phyloP scores from a whole-genome alignment of 345 rosid species.

The Eucalyptus albens region DNA sequence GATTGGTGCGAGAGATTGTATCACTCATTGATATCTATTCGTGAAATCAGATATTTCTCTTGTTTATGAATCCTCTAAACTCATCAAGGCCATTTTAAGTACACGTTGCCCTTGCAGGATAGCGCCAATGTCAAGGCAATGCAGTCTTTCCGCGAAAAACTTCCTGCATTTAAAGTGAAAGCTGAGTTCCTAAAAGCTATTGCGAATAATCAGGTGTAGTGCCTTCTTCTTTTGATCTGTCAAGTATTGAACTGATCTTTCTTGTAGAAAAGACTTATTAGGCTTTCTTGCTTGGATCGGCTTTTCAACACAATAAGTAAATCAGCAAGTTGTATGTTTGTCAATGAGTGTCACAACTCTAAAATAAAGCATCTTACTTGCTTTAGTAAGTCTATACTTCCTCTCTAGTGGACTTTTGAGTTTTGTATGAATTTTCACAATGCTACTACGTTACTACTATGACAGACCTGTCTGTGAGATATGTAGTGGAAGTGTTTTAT shows the following conservation, averaged over 20 bases:
- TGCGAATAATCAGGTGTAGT: constrained; percentile 62
- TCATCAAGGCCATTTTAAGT: background rate
- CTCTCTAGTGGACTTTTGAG: background rate
- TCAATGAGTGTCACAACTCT: background rate
- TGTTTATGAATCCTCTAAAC: background rate
- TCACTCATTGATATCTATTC: background rate
- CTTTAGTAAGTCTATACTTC: background rate
- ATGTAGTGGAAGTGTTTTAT: background rate
- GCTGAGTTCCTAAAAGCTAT: constrained; percentile 68
- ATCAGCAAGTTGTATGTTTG: background rate
- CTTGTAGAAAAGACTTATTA: background rate
- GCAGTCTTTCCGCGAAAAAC: constrained; percentile 68
- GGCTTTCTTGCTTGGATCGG: background rate
- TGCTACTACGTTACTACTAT: background rate
- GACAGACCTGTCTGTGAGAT: background rate
- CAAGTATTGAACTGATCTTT: background rate
- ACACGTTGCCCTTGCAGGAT: constrained; percentile 19
- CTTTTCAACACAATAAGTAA: background rate
- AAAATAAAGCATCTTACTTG: background rate
- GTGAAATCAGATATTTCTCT: background rate
- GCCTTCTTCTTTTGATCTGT: background rate
- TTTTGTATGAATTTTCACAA: background rate
- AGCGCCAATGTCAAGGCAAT: constrained; percentile 40
- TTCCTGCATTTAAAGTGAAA: constrained; percentile 84
- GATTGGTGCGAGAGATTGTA: background rate